Percentiles rank a stretch among this genome's conserved stretches.
phyloP scores from a whole-genome alignment of 1,284 basidiomycete species.

The Anthracocystis walkeri region DNA sequence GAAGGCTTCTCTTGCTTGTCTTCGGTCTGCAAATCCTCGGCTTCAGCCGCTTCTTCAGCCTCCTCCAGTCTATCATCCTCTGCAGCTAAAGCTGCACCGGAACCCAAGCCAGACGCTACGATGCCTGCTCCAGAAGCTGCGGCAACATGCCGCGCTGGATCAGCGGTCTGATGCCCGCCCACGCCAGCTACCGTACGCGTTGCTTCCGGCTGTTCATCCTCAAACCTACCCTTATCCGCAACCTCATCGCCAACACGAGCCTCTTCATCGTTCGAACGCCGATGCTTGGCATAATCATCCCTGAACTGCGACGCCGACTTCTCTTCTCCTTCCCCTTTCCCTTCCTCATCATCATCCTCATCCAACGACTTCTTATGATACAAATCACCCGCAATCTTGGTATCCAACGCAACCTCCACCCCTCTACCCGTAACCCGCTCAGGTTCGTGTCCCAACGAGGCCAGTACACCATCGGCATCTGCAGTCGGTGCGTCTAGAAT shows the following conservation, averaged over 20 bases:
- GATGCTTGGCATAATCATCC: conserved; percentile 18
- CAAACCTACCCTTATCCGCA: background rate
- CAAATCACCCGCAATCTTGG: conserved; percentile 55
- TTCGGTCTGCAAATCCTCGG: conserved; percentile 7
- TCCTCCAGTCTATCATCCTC: conserved; percentile 27
- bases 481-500: conserved; percentile 90
- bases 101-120: conserved; percentile 28
- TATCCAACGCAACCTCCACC: conserved; percentile 55
- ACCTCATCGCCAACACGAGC: conserved; percentile 8
- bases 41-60: conserved; percentile 25
- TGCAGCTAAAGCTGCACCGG: conserved; percentile 20
- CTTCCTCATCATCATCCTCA: conserved; percentile 33
- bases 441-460: conserved; percentile 61
- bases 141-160: conserved; percentile 12
- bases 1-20: background rate
- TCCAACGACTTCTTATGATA: conserved; percentile 43
- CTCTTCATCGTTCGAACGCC: conserved; percentile 26
- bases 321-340: conserved; percentile 23
- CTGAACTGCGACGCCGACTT: conserved; percentile 27
- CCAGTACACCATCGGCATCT: conserved; percentile 69
- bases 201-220: conserved; percentile 2
- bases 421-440: conserved; percentile 60
- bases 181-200: conserved; percentile 23
- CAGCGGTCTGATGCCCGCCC: conserved; percentile 23
- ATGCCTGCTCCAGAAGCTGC: conserved; percentile 21